phyloP scores from a whole-genome alignment of 164 flowering plant genomes.

The Warburgia ugandensis region DNA sequence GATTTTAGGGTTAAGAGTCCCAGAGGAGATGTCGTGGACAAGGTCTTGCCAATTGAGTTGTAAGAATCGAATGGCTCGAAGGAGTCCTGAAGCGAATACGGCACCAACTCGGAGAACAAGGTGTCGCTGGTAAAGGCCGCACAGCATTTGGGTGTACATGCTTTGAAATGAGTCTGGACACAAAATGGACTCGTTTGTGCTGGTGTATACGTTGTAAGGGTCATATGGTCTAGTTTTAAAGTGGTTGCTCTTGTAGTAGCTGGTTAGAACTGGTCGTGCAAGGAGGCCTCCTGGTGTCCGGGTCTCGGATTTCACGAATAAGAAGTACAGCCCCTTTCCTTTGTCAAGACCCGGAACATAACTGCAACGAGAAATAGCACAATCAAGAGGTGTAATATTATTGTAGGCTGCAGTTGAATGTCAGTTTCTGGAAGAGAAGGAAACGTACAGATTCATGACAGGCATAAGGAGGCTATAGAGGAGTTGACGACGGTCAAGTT shows the following conservation, averaged over 20 bases:
- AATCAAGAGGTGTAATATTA: no score
- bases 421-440: no score
- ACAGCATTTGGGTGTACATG: conserved; percentile 83
- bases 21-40: conserved; percentile 41
- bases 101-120: conserved; percentile 70
- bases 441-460: no score
- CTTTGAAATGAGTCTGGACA: conserved; percentile 66
- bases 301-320: conserved; percentile 51
- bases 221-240: conserved; percentile 60
- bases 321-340: conserved; percentile 65
- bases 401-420: no score
- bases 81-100: conserved; percentile 73
- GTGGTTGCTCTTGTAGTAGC: no score
- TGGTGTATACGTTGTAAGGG: conserved; percentile 62
- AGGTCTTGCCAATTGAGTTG: conserved; percentile 48
- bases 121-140: conserved; percentile 25
- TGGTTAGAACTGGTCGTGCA: no score
- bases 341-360: conserved; percentile 63
- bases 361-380: no score
- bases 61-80: conserved; percentile 63
- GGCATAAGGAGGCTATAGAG: no score
- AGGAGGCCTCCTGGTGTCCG: conserved; percentile 59
- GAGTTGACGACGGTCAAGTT: no score
- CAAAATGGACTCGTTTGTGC: conserved; percentile 65
- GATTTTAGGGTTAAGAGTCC: conserved; percentile 41